Evolutionary conservation across 2,329 filamentous ascomycete genomes (phyloP), one percentile per base, ranked within the genome.

Genomic region (Rutstroemia sp.): DNA sequence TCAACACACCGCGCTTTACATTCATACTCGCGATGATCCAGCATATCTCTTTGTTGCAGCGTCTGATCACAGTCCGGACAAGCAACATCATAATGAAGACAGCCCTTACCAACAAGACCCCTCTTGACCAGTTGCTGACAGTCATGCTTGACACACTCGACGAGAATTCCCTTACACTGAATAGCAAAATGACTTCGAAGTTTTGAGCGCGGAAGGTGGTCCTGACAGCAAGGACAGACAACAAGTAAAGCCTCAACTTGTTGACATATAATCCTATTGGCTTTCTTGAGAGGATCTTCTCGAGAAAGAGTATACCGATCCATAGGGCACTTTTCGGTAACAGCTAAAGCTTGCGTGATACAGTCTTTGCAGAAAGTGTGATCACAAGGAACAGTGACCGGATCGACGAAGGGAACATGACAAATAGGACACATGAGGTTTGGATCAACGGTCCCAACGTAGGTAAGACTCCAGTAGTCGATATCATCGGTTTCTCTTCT

Each of bases 291-390:
- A 8, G 51, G 48, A 19, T 70, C 67, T 57, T 74, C 69, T 9
- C 70, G 64, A 12, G 68, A 67, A 30, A 76, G 61, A 2, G 72
- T 70, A 14, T 73, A 73, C n/a, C 82, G 75, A 67, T 85, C 82
- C 56, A 85, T 77, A 2, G 82, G 82, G 57, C 82, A 86, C 36
- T 73, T 69, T 56, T 73, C 67, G 51, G 72, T 74, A 36, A 73
- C 65, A 51, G 70, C 68, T 53, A 75, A 58, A 7, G 76, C 72
- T 58, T 74, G 71, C 46, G 70, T 63, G 25, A 86, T 72, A 64
- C 83, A 87, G 4, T 73, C 73, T 51, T 77, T 76, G 64, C 83
- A 87, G 66, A 87, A 87, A 12, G 81, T 83, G 67, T 87, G 83
- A 57, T 84, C 80, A 69, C 83, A 87, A 7, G 73, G 72, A 0